phyloP scores from a whole-genome alignment of 2,329 filamentous ascomycete species.

The Fusarium sarcochroum region DNA sequence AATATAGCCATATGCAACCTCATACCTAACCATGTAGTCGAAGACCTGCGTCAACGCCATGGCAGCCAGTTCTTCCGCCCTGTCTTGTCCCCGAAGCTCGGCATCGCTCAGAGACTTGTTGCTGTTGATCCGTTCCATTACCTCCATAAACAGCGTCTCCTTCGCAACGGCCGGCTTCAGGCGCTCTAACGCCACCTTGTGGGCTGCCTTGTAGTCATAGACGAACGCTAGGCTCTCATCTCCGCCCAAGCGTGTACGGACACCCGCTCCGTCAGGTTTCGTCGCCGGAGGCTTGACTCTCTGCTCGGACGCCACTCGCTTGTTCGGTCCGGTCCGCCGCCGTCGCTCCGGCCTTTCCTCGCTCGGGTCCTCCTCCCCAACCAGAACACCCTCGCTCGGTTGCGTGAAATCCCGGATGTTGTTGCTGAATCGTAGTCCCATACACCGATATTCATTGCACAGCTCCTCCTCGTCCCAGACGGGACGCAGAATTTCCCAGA shows the following conservation, averaged over 20 bases:
- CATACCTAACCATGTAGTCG: slow-evolving; percentile 40
- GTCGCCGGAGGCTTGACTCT: slow-evolving; percentile 26
- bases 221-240: slow-evolving; percentile 16
- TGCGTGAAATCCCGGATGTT: not conserved
- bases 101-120: slow-evolving; percentile 10
- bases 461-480: not conserved
- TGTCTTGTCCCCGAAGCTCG: not conserved
- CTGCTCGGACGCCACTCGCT: slow-evolving; percentile 24
- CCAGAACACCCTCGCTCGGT: not conserved
- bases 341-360: not conserved
- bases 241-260: slow-evolving; percentile 19
- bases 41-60: slow-evolving; percentile 43
- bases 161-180: slow-evolving; percentile 12
- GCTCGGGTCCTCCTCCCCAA: not conserved
- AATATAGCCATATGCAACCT: slow-evolving; percentile 46
- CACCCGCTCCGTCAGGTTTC: slow-evolving; percentile 6
- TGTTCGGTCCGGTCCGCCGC: slow-evolving; percentile 9
- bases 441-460: not conserved
- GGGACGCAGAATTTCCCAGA: slow-evolving; percentile 14
- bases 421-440: not conserved
- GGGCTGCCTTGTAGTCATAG: slow-evolving; percentile 29
- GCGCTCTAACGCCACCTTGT: slow-evolving; percentile 14
- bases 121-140: slow-evolving; percentile 16
- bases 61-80: slow-evolving; percentile 27
- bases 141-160: slow-evolving; percentile 29